A percentile compares a stretch with the other conserved stretches of the same genome.
phyloP scores from a whole-genome alignment of 1,284 basidiomycete species.

The Tilletia caries region DNA sequence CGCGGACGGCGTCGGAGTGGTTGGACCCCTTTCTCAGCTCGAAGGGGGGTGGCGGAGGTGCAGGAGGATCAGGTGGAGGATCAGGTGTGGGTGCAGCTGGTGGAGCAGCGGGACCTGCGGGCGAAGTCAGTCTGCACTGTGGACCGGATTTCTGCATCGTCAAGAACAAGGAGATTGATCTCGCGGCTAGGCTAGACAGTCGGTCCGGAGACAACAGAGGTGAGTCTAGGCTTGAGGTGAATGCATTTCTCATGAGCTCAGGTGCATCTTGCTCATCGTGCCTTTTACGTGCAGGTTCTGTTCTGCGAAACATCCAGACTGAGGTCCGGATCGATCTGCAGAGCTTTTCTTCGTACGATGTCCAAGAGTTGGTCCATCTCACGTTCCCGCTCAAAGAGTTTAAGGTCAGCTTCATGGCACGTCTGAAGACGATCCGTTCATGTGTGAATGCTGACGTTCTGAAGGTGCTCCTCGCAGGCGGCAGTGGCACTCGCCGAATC shows the following conservation, averaged over 20 bases:
- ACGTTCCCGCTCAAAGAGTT: slow-evolving; percentile 14
- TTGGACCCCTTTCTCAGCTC: slow-evolving; percentile 9
- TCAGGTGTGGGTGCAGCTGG: neutral
- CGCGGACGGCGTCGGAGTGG: slow-evolving; percentile 10
- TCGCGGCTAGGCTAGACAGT: neutral
- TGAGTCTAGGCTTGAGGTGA: neutral
- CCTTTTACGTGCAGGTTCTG: neutral
- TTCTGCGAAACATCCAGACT: slow-evolving; percentile 10
- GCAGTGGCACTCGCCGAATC: neutral
- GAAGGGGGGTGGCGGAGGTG: neutral
- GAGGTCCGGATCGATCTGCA: slow-evolving; percentile 10
- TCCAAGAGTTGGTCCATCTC: neutral
- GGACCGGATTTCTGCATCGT: slow-evolving; percentile 9
- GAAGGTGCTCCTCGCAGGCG: neutral
- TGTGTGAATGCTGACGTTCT: no score
- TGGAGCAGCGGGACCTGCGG: neutral
- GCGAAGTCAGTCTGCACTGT: slow-evolving; percentile 7
- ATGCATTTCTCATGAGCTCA: no score
- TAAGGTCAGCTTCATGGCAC: neutral
- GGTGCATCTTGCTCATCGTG: no score
- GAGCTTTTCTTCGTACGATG: neutral
- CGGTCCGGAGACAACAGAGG: neutral
- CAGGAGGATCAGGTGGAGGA: neutral
- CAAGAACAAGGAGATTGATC: slow-evolving; percentile 5
- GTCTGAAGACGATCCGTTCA: no score